These are phyloP conservation scores for Boletus semigastroideus DNA, from an alignment of 1,284 basidiomycete species.

Conservation along the genomic window DNA sequence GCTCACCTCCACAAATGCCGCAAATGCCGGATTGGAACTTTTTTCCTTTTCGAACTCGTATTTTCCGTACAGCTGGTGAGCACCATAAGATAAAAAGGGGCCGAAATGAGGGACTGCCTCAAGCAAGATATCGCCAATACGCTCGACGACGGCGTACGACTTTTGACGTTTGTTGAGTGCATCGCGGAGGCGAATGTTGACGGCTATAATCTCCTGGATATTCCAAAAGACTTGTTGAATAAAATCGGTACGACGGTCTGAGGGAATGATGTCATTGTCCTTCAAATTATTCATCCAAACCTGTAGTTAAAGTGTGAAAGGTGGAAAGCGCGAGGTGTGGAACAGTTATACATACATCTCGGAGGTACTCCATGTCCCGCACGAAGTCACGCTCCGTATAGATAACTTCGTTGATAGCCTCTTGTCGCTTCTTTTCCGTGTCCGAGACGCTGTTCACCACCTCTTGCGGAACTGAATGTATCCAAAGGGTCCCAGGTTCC, in stretches of 20 bases:
- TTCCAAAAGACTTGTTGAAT: constrained; percentile 98
- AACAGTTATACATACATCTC: constrained; percentile 66
- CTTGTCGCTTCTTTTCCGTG: constrained; percentile 93
- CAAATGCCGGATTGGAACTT: constrained; percentile 89
- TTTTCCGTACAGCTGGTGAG: constrained; percentile 97
- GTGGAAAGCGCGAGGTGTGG: not conserved
- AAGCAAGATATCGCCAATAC: constrained; percentile 89
- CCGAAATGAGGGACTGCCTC: constrained; percentile 88
- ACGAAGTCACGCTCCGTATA: constrained; percentile 99
- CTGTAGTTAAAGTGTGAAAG: constrained; percentile 40
- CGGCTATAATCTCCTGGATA: constrained; percentile 88
- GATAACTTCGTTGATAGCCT: constrained; percentile 99
- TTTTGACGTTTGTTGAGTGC: constrained; percentile 96
- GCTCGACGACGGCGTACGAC: constrained; percentile 88
- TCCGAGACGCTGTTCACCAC: constrained; percentile 92
- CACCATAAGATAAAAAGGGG: constrained; percentile 94
- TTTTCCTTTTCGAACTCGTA: constrained; percentile 99
- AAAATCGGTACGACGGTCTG: constrained; percentile 80
- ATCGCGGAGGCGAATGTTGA: constrained; percentile 89
- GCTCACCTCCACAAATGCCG: constrained; percentile 91
- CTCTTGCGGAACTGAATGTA: constrained; percentile 94
- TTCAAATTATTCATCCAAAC: constrained; percentile 89
- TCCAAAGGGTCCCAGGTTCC: constrained; percentile 95
- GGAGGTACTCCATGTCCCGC: constrained; percentile 95
- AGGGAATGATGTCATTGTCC: constrained; percentile 76